A percentile compares a stretch with the other conserved stretches of the same genome.
Conservation (phyloP, 495 filamentous ascomycete genomes). For the Sporormia fimetaria region DNA sequence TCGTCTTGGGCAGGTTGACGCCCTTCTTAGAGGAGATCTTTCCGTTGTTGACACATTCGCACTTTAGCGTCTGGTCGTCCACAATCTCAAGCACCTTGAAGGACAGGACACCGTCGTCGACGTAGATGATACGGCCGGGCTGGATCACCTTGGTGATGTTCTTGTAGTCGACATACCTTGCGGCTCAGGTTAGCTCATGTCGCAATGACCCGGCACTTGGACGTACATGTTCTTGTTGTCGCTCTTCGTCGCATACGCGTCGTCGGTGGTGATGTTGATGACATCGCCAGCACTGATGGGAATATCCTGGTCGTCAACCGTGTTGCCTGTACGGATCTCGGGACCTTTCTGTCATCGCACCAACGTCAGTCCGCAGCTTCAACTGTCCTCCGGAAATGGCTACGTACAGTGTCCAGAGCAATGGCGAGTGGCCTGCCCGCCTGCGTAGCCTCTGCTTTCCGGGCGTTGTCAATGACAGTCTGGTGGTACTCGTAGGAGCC, state of each 20-base stretch:
- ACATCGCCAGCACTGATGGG: conserved; percentile 72
- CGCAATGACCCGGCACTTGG: not conserved
- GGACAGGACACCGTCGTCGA: conserved; percentile 93
- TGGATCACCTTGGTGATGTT: conserved; percentile 98
- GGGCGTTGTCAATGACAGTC: conserved; percentile 90
- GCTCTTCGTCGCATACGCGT: conserved; percentile 74
- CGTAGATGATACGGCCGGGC: conserved; percentile 90
- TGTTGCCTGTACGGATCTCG: conserved; percentile 96
- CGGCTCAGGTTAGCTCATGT: not conserved
- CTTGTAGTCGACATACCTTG: conserved; percentile 96
- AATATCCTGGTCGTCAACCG: conserved; percentile 67
- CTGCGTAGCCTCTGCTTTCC: conserved; percentile 63
- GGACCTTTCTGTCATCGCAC: conserved; percentile 61
- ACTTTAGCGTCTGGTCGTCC: conserved; percentile 76
- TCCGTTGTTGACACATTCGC: conserved; percentile 84
- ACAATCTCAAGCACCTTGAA: conserved; percentile 84
- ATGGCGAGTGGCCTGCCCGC: conserved; percentile 84
- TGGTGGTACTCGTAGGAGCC: conserved; percentile 94
- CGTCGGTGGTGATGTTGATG: conserved; percentile 94
- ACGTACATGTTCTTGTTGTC: conserved; percentile 89
- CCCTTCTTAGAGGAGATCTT: conserved; percentile 97
- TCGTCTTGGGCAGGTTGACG: conserved; percentile 95
- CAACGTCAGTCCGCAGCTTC: not conserved
- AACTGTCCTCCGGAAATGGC: not conserved
- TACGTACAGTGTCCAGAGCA: conserved; percentile 76